Base-by-base conservation (phyloP, 2,329 filamentous ascomycete genomes). In the Lachnellula occidentalis region DNA sequence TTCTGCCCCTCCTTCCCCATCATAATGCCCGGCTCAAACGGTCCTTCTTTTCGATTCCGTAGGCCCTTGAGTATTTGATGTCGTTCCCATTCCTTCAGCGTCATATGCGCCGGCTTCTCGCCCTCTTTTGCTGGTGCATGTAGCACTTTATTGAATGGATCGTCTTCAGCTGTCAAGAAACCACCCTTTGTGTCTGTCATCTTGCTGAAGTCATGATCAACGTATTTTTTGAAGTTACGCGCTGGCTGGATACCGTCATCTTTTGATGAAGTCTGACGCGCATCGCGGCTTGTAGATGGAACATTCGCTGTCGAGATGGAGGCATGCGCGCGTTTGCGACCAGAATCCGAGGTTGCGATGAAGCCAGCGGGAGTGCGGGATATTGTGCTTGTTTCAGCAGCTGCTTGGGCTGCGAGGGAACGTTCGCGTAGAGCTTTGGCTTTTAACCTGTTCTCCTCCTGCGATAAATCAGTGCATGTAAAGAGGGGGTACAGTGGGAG, bases 111-210 rank as follows among this genome's bases (percentile, higher is more conserved):
- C 0, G 94, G 94, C 67, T 88, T 90, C 61, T 84, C 78, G 51
- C 85, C 81, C 8, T 79, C 72, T 50, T 55, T 72, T 8, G 15
- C 15, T 3, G 70, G 74, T 6, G 74, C 77, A 64, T 85, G 82
- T 65, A 92, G 77, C 8, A 86, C 89, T 62, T 86, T 86, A 68
- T 96, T 96, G 69, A 87, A 83, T 1, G 94, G 94, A 71, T 99
- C 94, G 67, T 99, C 94, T 58, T 92, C 88, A 1, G 82, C 80
- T n/a, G 87, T 88, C 61, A 99, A 73, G 71, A 99, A 99, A 0
- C 94, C 94, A 58, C 94, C 94, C 69, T 96, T 96, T 1, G 92
- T 97, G 70, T 99, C 94, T 6, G 87, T 95, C 91, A 99, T 97
- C 73, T 92, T 88, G 69, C 88, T 92, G 73, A 99, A 94, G 71